phyloP scores from a whole-genome alignment of 2,329 filamentous ascomycete species.

The Chaetomium olivaceum region DNA sequence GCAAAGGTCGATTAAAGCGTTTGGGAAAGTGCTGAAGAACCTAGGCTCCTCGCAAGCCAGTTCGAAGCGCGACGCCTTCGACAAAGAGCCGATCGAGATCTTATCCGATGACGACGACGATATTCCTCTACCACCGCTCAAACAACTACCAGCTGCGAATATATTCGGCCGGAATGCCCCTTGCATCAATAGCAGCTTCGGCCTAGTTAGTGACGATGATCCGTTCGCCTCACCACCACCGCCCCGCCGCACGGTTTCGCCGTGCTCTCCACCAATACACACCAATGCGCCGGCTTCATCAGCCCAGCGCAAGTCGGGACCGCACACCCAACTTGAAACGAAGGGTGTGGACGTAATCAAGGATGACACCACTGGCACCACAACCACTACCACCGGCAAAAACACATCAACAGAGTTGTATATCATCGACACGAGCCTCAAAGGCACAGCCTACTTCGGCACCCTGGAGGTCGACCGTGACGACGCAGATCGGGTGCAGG shows the following conservation, averaged over 20 bases:
- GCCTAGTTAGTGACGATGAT: constrained; percentile 5
- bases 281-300: background rate
- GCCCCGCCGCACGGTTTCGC: background rate
- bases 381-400: background rate
- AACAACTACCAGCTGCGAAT: background rate
- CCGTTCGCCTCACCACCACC: constrained; percentile 9
- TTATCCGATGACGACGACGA: constrained; percentile 17
- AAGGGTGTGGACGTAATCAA: background rate
- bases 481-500: constrained; percentile 26
- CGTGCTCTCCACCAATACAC: background rate
- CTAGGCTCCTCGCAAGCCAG: background rate
- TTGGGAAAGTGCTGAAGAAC: constrained; percentile 18
- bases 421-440: constrained; percentile 32
- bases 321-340: background rate
- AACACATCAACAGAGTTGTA: constrained; percentile 31
- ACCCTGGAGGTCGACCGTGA: constrained; percentile 33
- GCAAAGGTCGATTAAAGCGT: constrained; percentile 23
- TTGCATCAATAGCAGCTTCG: background rate
- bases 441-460: constrained; percentile 33
- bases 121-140: background rate
- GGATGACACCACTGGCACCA: background rate
- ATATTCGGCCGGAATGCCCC: background rate
- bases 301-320: background rate
- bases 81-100: constrained; percentile 10
- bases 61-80: background rate